phyloP scores from a whole-genome alignment of 441 rosid genomes.

The Mallotus repandus region DNA sequence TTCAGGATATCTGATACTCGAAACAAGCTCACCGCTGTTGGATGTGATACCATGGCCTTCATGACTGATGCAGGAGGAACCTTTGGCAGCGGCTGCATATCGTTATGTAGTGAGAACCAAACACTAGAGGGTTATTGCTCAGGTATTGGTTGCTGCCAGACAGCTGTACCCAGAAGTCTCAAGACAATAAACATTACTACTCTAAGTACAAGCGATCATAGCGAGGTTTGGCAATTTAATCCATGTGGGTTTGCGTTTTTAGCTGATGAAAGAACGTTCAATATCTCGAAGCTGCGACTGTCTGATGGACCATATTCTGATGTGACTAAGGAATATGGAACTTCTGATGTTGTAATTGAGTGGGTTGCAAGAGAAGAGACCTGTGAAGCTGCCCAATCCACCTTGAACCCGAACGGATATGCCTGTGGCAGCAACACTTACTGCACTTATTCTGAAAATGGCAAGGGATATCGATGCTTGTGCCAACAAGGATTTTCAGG shows the following conservation, averaged over 20 bases:
- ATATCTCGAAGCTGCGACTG: slow-evolving; percentile 7
- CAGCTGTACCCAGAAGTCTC: slow-evolving; percentile 7
- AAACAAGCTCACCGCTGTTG: slow-evolving; percentile 26
- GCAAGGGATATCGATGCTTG: slow-evolving; percentile 23
- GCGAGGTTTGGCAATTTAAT: not conserved
- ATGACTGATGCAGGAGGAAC: not conserved
- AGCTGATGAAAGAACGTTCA: slow-evolving; percentile 22
- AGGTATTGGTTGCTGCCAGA: slow-evolving; percentile 30
- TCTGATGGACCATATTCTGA: not conserved
- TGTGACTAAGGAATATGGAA: not conserved
- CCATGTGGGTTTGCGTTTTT: slow-evolving; percentile 28
- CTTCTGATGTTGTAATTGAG: slow-evolving; percentile 7
- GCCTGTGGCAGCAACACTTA: slow-evolving; percentile 18
- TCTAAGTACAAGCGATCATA: not conserved
- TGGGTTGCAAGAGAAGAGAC: slow-evolving; percentile 22
- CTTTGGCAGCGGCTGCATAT: slow-evolving; percentile 20
- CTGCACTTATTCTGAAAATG: slow-evolving; percentile 15
- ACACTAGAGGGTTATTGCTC: slow-evolving; percentile 17
- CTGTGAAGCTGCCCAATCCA: not conserved
- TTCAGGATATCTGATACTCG: slow-evolving; percentile 12
- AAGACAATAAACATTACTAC: not conserved
- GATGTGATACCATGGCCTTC: slow-evolving; percentile 21
- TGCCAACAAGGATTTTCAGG: slow-evolving; percentile 26
- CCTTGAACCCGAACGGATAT: not conserved
- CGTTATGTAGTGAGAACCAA: slow-evolving; percentile 10